These are phyloP conservation scores for Plenodomus tracheiphilus DNA, from an alignment of 2,329 filamentous ascomycete species.

Conservation along the genomic window DNA sequence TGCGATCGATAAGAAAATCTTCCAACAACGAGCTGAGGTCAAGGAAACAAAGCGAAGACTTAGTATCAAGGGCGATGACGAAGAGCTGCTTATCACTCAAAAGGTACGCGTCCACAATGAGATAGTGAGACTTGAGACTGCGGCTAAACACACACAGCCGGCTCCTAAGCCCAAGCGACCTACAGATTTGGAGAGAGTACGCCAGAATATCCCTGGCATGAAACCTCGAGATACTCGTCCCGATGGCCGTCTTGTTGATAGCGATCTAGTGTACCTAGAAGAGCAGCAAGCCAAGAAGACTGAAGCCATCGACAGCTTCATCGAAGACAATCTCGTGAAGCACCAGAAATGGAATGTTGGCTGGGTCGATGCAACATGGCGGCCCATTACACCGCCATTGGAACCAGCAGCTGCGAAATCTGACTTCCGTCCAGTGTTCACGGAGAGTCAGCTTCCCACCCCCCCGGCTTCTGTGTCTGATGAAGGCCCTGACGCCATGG, in stretches of 20 bases:
- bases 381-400: slow-evolving; percentile 77
- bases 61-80: slow-evolving; percentile 88
- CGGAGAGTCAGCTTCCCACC: slow-evolving; percentile 48
- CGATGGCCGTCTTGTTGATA: slow-evolving; percentile 71
- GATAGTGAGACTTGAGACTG: slow-evolving; percentile 18
- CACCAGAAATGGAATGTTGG: slow-evolving; percentile 91
- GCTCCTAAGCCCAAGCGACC: slow-evolving; percentile 56
- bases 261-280: slow-evolving; percentile 75
- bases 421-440: slow-evolving; percentile 46
- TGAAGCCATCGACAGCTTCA: slow-evolving; percentile 76
- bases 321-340: slow-evolving; percentile 84
- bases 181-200: slow-evolving; percentile 61
- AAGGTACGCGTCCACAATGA: slow-evolving; percentile 64
- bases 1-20: slow-evolving; percentile 73
- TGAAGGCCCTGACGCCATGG: slow-evolving; percentile 44
- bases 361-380: slow-evolving; percentile 84
- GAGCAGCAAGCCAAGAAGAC: slow-evolving; percentile 81
- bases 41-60: slow-evolving; percentile 88
- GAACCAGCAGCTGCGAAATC: slow-evolving; percentile 51
- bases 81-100: slow-evolving; percentile 82
- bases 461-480: slow-evolving; percentile 53
- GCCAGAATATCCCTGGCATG: slow-evolving; percentile 68
- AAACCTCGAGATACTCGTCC: slow-evolving; percentile 56
- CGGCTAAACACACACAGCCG: slow-evolving; percentile 33
- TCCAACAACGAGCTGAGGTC: slow-evolving; percentile 78